These are phyloP conservation scores for Yamadazyma siamensis DNA, from an alignment of 1,139 yeast species.

Conservation along the genomic window DNA sequence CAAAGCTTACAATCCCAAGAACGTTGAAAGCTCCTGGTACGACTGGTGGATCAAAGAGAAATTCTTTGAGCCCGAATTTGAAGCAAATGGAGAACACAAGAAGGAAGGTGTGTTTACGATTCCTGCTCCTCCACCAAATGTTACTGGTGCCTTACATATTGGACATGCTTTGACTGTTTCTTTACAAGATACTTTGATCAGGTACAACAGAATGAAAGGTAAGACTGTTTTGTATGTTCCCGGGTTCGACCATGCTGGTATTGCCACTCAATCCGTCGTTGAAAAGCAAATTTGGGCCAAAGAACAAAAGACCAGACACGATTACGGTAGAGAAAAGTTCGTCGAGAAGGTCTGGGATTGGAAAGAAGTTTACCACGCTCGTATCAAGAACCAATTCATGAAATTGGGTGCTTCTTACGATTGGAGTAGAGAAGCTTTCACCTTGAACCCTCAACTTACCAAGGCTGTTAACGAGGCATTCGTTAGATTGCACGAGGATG, in stretches of 20 bases:
- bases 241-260: slow-evolving; percentile 99
- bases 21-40: slow-evolving; percentile 97
- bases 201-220: slow-evolving; percentile 97
- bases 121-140: slow-evolving; percentile 99
- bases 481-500: slow-evolving; percentile 88
- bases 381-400: slow-evolving; percentile 80
- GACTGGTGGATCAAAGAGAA: slow-evolving; percentile 95
- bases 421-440: slow-evolving; percentile 93
- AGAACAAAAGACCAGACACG: slow-evolving; percentile 89
- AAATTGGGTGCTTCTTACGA: slow-evolving; percentile 95
- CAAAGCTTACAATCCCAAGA: slow-evolving; percentile 88
- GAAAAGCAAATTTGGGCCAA: slow-evolving; percentile 93
- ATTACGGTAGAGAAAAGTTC: slow-evolving; percentile 88
- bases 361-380: slow-evolving; percentile 90
- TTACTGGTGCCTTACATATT: slow-evolving; percentile 97
- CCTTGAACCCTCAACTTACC: slow-evolving; percentile 75
- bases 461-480: slow-evolving; percentile 89
- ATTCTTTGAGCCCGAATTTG: slow-evolving; percentile 82
- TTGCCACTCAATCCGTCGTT: slow-evolving; percentile 97
- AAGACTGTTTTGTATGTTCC: slow-evolving; percentile 90
- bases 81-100: slow-evolving; percentile 68
- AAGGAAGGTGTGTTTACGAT: slow-evolving; percentile 84
- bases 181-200: slow-evolving; percentile 87
- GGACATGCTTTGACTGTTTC: slow-evolving; percentile 97
- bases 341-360: slow-evolving; percentile 93